Evolutionary conservation across 2,329 filamentous ascomycete genomes (phyloP).

Genomic region (Botrytis squamosa): DNA sequence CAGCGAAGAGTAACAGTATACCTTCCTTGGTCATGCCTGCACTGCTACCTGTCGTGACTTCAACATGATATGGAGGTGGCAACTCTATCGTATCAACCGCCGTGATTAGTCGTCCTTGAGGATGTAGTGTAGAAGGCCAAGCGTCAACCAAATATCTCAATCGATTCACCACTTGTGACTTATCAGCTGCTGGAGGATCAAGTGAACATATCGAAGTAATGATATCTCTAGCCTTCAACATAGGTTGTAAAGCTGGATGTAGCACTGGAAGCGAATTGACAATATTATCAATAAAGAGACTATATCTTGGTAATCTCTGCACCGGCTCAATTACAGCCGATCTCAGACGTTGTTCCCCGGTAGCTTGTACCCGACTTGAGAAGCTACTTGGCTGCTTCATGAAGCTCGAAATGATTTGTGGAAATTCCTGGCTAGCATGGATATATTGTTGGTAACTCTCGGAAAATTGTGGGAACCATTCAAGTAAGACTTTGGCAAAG

Average conservation of each 20-base stretch:
- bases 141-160: constrained; percentile 73
- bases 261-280: constrained; percentile 79
- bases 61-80: constrained; percentile 63
- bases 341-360: constrained; percentile 85
- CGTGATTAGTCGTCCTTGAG: constrained; percentile 74
- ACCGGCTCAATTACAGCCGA: constrained; percentile 96
- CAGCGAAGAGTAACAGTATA: constrained; percentile 81
- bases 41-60: constrained; percentile 11
- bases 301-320: constrained; percentile 90
- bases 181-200: constrained; percentile 69
- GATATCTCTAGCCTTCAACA: constrained; percentile 87
- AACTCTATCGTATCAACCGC: constrained; percentile 80
- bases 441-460: constrained; percentile 93
- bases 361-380: constrained; percentile 73
- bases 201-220: constrained; percentile 96
- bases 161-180: constrained; percentile 70
- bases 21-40: constrained; percentile 50
- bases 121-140: constrained; percentile 72
- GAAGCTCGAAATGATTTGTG: constrained; percentile 75
- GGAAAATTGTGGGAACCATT: constrained; percentile 92
- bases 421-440: constrained; percentile 82
- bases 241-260: constrained; percentile 77
- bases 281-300: constrained; percentile 94
- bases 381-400: constrained; percentile 81
- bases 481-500: constrained; percentile 77